These are phyloP conservation scores for Mycena rebaudengoi DNA, from an alignment of 768 basidiomycete species.

Conservation along the genomic window DNA sequence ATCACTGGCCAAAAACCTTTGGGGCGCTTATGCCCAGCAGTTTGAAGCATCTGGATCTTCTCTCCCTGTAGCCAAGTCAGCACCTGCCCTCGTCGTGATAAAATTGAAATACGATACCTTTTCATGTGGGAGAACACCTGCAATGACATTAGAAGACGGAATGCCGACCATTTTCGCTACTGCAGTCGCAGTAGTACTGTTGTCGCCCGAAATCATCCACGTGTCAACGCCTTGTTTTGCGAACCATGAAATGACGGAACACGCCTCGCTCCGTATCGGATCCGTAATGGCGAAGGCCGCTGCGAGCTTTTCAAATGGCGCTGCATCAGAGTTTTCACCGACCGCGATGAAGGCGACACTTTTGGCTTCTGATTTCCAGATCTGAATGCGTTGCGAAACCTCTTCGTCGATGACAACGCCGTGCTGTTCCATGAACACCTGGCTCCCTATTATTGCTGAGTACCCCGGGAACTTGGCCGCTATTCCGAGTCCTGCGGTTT, in stretches of 20 bases:
- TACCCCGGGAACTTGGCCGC: slow-evolving; percentile 56
- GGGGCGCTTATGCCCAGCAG: not conserved
- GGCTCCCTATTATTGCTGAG: slow-evolving; percentile 73
- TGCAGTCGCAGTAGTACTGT: slow-evolving; percentile 67
- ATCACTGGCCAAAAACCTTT: slow-evolving; percentile 13
- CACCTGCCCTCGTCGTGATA: not conserved
- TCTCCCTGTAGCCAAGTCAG: slow-evolving; percentile 49
- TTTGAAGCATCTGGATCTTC: slow-evolving; percentile 66
- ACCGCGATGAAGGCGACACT: slow-evolving; percentile 74
- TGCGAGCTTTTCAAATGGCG: slow-evolving; percentile 40
- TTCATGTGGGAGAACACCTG: slow-evolving; percentile 85
- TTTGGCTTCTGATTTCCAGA: slow-evolving; percentile 73
- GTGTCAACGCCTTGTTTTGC: slow-evolving; percentile 62
- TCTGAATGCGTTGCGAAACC: slow-evolving; percentile 43
- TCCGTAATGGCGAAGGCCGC: slow-evolving; percentile 74
- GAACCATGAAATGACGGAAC: slow-evolving; percentile 60
- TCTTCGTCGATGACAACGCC: slow-evolving; percentile 43
- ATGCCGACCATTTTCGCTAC: slow-evolving; percentile 78
- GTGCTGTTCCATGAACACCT: slow-evolving; percentile 67
- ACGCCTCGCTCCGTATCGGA: slow-evolving; percentile 66
- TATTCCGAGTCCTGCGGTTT: slow-evolving; percentile 74
- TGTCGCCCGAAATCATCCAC: slow-evolving; percentile 89
- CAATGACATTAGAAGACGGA: slow-evolving; percentile 70
- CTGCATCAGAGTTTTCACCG: slow-evolving; percentile 6
- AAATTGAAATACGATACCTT: slow-evolving; percentile 54